Base-by-base conservation (phyloP, 169 alveolate species). In the Cryptosporidium sp. region DNA sequence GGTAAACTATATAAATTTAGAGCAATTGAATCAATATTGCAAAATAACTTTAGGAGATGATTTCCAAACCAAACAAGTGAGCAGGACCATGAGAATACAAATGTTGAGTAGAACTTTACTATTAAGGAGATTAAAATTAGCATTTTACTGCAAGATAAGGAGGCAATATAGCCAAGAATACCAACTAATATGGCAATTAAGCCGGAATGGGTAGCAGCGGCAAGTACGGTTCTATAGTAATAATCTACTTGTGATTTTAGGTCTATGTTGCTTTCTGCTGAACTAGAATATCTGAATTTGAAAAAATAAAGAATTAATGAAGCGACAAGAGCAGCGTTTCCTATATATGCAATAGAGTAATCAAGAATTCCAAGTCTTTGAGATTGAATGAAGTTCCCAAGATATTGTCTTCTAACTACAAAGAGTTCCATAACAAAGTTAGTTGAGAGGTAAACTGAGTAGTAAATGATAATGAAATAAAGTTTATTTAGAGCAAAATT, bases 41-140 rank as follows among this genome's bases (percentile, higher is more conserved):
- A 80, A 48, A 80, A 80, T 80, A 80, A 29, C 21, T 80, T 67
- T 10, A 80, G 44, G 0, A 80, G n/a, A 5, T 80, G 65, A 29
- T 61, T 80, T 61, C 89, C 89, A 80, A 80, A 80, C 89, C 89
- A 80, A n/a, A 65, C 75, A 14, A 80, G 45, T 0, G 89, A 80
- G 53, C 89, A 80, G 5, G 89, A 80, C 89, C 89, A 80, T 12
- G 75, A 62, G 23, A 60, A 80, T 62, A 80, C 68, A 29, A 80
- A 80, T 12, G 70, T n/a, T 44, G 89, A 80, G 56, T 80, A 80
- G 52, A 80, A 80, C n/a, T 60, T 80, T 10, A 80, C 48, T 37
- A 80, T 65, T 14, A 65, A 39, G n/a, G 89, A 37, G 18, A 80
- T 42, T 16, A 80, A 45, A 2, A 65, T 80, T 3, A 80, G 89